Evolutionary conservation across 2,329 filamentous ascomycete species (phyloP).

Genomic region (Penicillium sp.): DNA sequence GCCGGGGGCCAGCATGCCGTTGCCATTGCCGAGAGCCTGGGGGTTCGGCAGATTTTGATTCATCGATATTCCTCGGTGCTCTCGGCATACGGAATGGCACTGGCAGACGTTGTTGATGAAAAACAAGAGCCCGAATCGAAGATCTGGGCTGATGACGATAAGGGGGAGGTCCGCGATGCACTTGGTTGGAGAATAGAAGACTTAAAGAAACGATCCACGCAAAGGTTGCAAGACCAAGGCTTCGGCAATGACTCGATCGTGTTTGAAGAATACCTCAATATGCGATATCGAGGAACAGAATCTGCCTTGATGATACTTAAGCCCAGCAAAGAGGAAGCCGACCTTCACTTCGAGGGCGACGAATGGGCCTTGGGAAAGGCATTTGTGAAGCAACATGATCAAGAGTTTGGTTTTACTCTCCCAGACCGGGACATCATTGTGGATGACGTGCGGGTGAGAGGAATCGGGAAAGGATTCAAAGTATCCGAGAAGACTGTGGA

Average conservation of each 20-base stretch:
- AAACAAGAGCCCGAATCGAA: slow-evolving; percentile 67
- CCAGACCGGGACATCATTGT: slow-evolving; percentile 83
- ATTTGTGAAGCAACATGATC: slow-evolving; percentile 82
- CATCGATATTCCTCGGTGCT: slow-evolving; percentile 86
- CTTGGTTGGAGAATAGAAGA: slow-evolving; percentile 73
- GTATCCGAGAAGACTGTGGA: slow-evolving; percentile 63
- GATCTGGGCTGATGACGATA: slow-evolving; percentile 52
- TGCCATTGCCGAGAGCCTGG: slow-evolving; percentile 79
- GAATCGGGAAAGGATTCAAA: slow-evolving; percentile 84
- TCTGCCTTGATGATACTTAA: slow-evolving; percentile 37
- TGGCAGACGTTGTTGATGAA: slow-evolving; percentile 75
- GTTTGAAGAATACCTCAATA: slow-evolving; percentile 91
- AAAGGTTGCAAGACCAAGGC: slow-evolving; percentile 70
- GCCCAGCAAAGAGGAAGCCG: slow-evolving; percentile 20
- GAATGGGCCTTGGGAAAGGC: slow-evolving; percentile 81
- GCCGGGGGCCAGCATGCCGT: slow-evolving; percentile 89
- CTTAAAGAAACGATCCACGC: slow-evolving; percentile 70
- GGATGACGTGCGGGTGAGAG: slow-evolving; percentile 82
- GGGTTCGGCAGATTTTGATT: slow-evolving; percentile 76
- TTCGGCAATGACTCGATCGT: slow-evolving; percentile 71
- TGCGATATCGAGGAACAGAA: slow-evolving; percentile 46
- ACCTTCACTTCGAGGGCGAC: slow-evolving; percentile 58
- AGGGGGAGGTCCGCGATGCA: slow-evolving; percentile 55
- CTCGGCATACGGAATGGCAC: slow-evolving; percentile 86
- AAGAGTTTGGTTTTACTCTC: slow-evolving; percentile 89